Evolutionary conservation across 495 filamentous ascomycete genomes (phyloP).

Genomic region (Lasiosphaeria miniovina): DNA sequence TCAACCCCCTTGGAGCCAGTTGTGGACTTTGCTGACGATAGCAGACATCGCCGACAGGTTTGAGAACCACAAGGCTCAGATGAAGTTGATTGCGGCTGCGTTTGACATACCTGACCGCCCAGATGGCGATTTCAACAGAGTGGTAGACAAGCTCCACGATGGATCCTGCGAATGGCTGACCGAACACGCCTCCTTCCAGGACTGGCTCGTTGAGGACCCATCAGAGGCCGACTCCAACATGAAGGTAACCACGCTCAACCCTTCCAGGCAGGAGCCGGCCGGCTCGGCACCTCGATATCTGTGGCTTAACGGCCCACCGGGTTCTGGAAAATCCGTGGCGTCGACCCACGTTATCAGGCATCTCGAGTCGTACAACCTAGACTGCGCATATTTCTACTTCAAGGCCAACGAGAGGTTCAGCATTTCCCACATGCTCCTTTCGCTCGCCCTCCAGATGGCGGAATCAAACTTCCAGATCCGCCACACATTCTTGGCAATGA

Average conservation of each 20-base stretch:
- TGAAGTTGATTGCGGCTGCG: slow-evolving; percentile 19
- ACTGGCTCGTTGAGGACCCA: slow-evolving; percentile 21
- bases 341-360: slow-evolving; percentile 20
- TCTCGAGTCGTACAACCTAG: slow-evolving; percentile 19
- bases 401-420: slow-evolving; percentile 15
- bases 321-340: slow-evolving; percentile 26
- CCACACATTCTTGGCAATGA: slow-evolving; percentile 19
- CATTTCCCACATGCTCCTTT: slow-evolving; percentile 15
- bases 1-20: too few species aligned
- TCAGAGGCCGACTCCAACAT: slow-evolving; percentile 9
- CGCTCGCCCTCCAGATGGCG: slow-evolving; percentile 30
- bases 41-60: slow-evolving; percentile 11
- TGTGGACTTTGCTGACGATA: slow-evolving; percentile 3
- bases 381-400: slow-evolving; percentile 25
- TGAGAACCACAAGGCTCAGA: slow-evolving; percentile 17
- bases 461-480: slow-evolving; percentile 22
- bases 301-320: slow-evolving; percentile 28
- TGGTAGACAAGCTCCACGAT: slow-evolving; percentile 17
- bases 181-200: slow-evolving; percentile 10
- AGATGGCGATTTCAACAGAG: slow-evolving; percentile 18
- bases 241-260: slow-evolving; percentile 5
- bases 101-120: slow-evolving; percentile 18
- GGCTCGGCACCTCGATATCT: slow-evolving; percentile 9
- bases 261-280: not conserved
- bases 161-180: slow-evolving; percentile 27